Base-by-base conservation (phyloP, 768 basidiomycete species). In the Boletellus ananiceps region DNA sequence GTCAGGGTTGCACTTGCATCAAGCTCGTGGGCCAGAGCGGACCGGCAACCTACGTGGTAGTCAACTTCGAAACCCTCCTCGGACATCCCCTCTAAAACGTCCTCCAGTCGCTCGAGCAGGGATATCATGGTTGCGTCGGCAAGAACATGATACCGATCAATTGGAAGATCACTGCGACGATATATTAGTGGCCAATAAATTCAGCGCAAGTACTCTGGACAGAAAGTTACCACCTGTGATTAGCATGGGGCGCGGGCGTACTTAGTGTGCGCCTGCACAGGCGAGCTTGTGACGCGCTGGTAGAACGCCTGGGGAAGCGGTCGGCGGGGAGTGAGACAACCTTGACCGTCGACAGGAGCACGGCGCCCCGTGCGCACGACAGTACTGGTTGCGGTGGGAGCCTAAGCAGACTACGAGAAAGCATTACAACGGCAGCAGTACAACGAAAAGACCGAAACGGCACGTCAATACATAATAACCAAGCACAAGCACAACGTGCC, bases 121-220 rank as follows among this genome's bases (percentile, higher is more conserved):
- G 63, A 66, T 44, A 85, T 81, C 92, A 96, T 93, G 4, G 88
- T 81, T 33, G 70, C 65, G 51, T 95, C 90, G 2, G 93, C 78
- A 23, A 87, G 67, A 27, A 64, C 62, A 59, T 93, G 83, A 61
- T 95, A 96, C 45, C 73, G 67, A 27, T 82, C 79, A 56, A 77
- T 74, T 1, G 81, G 67, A n/a, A 94, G 54, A 19, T 75, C 69
- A 52, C 80, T 81, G 57, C 31, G 27, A 40, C 16, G 11, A 33
- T 40, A 27, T 13, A 46, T 34, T 8, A 23, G 23, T 25, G 23
- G 23, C 23, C 23, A 7, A 25, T 23, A 5, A 25, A 25, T 25
- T 4, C 1, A 25, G 23, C 32, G 7, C 27, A 31, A 39, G 18
- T 9, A 34, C 5, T 40, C 14, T 33, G 33, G 9, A 34, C 25